Evolutionary conservation across 2,329 filamentous ascomycete genomes (phyloP), one percentile per base, ranked within the genome.

Genomic region (Botrytis paeoniae): DNA sequence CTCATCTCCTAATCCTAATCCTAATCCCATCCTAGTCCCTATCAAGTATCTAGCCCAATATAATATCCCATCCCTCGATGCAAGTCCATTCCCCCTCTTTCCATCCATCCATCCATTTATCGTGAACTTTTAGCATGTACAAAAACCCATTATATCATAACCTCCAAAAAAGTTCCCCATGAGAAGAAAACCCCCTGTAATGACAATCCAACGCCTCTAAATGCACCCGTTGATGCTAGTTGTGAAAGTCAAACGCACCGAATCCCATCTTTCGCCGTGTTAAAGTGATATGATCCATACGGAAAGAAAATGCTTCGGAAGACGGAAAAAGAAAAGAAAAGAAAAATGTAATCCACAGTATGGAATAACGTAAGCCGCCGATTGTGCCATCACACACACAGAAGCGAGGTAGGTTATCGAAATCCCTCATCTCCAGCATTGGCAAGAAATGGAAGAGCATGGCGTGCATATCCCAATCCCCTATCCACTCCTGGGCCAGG

Each of bases 51-150:
- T 10, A 32, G 14, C 32, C 20, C 35, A 25, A 61, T 37, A 35
- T 32, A 22, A 61, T 61, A 25, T 22, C 12, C 32, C 1, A 39
- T 25, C 12, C 22, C 20, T 14, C 35, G 16, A 39, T 39, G 12
- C 35, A 25, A 18, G 37, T 60, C 16, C 57, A 22, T 35, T 18
- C 20, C 29, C 54, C 18, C 29, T 60, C 57, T 20, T 60, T 35
- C 57, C 14, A 22, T 64, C 39, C n/a, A 29, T 60, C 57, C 14
- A 35, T 64, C 39, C n/a, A 29, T 32, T 20, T 4, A 65, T 35
- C 43, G 37, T 66, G 48, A 54, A 66, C 45, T 66, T 66, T 66
- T 66, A 66, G 22, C 45, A 39, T 66, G 18, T 66, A 66, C 64
- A 66, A 39, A n/a, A 37, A 25, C 37, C 35, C 45, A 66, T 45